Percentiles rank a stretch among this genome's conserved stretches.
phyloP scores from a whole-genome alignment of 805 yeast species.

The Hermanozyma aechmeae region DNA sequence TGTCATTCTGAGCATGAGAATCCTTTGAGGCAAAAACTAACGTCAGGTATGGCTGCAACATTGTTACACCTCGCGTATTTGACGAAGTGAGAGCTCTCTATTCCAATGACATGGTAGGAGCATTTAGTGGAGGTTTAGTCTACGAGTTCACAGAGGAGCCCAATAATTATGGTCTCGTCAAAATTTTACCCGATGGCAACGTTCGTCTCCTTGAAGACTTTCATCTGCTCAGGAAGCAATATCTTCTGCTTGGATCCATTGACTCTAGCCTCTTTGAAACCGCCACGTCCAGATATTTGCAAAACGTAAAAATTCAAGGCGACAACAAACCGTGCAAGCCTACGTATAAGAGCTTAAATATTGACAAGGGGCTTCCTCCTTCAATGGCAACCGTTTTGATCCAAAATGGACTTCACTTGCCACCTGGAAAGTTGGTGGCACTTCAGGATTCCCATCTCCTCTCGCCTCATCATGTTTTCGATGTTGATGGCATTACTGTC shows the following conservation, averaged over 20 bases:
- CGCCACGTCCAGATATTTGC: no score
- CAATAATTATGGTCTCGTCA: conserved; percentile 72
- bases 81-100: conserved; percentile 67
- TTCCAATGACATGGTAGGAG: conserved; percentile 62
- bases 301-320: conserved; percentile 12
- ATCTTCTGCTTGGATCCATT: conserved; percentile 23
- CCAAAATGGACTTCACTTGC: conserved; percentile 37
- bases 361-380: conserved; percentile 37
- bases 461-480: conserved; percentile 33
- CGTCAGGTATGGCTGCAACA: conserved; percentile 63
- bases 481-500: conserved; percentile 29
- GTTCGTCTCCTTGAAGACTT: conserved; percentile 41
- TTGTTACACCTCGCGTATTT: conserved; percentile 67
- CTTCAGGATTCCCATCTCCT: conserved; percentile 34
- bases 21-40: no score
- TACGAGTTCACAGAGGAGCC: conserved; percentile 76
- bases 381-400: conserved; percentile 36
- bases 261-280: conserved; percentile 3
- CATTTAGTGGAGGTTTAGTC: conserved; percentile 78
- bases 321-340: conserved; percentile 20
- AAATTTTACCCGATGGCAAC: conserved; percentile 32
- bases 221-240: conserved; percentile 39
- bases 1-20: conserved; percentile 6
- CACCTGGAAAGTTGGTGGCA: conserved; percentile 41
- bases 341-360: conserved; percentile 24